Conservation (phyloP, 202 grass and related monocot genomes). For the Miscanthus sacchariflorus region DNA sequence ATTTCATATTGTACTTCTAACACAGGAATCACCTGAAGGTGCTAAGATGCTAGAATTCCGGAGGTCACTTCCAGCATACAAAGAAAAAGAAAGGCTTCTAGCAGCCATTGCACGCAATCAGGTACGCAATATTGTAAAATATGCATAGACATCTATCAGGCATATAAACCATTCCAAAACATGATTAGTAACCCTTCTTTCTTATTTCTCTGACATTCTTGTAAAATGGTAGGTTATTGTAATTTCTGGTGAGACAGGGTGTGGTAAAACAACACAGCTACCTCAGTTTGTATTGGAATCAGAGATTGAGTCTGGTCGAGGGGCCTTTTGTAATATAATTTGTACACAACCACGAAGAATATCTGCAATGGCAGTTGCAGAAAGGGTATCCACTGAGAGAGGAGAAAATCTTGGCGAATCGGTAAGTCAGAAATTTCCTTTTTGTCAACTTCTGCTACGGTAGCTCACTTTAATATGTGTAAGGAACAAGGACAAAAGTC, state of each 20-base stretch:
- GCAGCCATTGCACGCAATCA: slow-evolving; percentile 97
- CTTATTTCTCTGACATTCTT: slow-evolving; percentile 41
- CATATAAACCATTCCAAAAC: background rate
- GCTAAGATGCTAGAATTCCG: slow-evolving; percentile 81
- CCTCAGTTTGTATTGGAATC: slow-evolving; percentile 96
- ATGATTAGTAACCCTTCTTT: slow-evolving; percentile 14
- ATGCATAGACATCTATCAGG: slow-evolving; percentile 25
- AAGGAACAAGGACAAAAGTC: slow-evolving; percentile 34
- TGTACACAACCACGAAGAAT: slow-evolving; percentile 97
- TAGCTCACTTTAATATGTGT: slow-evolving; percentile 28
- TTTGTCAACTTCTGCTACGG: slow-evolving; percentile 17
- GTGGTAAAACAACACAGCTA: slow-evolving; percentile 97
- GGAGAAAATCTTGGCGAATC: slow-evolving; percentile 96
- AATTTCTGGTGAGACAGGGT: slow-evolving; percentile 95
- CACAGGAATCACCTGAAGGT: slow-evolving; percentile 92
- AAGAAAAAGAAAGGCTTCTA: slow-evolving; percentile 90
- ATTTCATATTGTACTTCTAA: slow-evolving; percentile 39
- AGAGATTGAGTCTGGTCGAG: slow-evolving; percentile 94
- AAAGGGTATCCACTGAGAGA: slow-evolving; percentile 97
- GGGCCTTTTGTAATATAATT: slow-evolving; percentile 99
- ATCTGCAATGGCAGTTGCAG: slow-evolving; percentile 96
- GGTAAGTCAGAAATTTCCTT: slow-evolving; percentile 50
- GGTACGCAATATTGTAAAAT: slow-evolving; percentile 55
- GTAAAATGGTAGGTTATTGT: slow-evolving; percentile 75
- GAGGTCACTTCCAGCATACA: slow-evolving; percentile 89